Conservation (phyloP, 2,329 filamentous ascomycete species). For the Lasiodiplodia sp. region DNA sequence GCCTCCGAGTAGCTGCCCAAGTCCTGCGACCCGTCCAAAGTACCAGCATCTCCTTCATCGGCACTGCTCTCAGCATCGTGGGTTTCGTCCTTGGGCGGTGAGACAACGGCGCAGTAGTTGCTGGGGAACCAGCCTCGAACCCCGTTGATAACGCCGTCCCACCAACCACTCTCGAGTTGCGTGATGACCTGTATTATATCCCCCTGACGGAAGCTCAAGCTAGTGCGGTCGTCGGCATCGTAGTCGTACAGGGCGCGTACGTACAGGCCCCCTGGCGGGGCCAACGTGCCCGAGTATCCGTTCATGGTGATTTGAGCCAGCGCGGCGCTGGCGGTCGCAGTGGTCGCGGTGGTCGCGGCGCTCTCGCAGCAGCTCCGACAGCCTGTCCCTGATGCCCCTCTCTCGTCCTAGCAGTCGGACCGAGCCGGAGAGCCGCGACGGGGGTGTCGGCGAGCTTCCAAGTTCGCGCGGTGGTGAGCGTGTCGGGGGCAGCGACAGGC, state of each 20-base stretch:
- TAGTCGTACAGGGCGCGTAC: constrained; percentile 98
- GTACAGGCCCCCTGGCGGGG: constrained; percentile 71
- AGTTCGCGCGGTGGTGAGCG: constrained; percentile 16
- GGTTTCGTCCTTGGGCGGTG: constrained; percentile 74
- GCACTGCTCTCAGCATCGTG: constrained; percentile 60
- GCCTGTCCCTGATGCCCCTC: constrained; percentile 26
- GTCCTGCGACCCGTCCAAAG: constrained; percentile 53
- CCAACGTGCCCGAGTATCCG: constrained; percentile 57
- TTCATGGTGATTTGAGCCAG: constrained; percentile 51
- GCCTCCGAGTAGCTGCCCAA: constrained; percentile 69
- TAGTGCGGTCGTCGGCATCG: constrained; percentile 95
- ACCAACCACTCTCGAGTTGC: constrained; percentile 97
- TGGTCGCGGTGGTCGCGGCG: constrained; percentile 26
- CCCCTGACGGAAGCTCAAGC: constrained; percentile 93
- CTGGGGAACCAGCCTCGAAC: constrained; percentile 98
- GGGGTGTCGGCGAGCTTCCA: constrained; percentile 14
- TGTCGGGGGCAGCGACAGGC: constrained; percentile 8
- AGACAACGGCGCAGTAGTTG: constrained; percentile 94
- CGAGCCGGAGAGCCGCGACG: constrained; percentile 28
- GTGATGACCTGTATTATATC: constrained; percentile 99
- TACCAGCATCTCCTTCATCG: constrained; percentile 48
- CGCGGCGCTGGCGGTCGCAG: constrained; percentile 32
- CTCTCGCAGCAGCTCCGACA: constrained; percentile 18
- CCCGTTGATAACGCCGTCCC: constrained; percentile 97
- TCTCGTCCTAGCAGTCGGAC: constrained; percentile 29